A percentile compares a stretch with the other conserved stretches of the same genome.
phyloP scores from a whole-genome alignment of 495 filamentous ascomycete genomes.

The Bacidia gigantensis region DNA sequence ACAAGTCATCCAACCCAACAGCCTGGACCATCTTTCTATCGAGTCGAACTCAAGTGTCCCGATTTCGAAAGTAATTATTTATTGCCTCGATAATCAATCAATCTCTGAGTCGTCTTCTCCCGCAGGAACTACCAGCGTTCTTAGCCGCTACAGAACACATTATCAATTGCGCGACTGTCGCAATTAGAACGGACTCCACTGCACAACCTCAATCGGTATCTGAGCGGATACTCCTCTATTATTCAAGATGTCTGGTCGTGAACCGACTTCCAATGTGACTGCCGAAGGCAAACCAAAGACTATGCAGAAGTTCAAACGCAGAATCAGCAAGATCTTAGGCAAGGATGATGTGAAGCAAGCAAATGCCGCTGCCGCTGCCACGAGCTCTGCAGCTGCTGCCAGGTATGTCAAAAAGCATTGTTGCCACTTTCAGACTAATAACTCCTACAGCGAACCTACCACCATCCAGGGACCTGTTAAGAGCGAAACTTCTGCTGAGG shows the following conservation, averaged over 20 bases:
- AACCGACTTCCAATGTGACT: conserved; percentile 3
- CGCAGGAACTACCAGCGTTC: no score
- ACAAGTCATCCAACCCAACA: not conserved
- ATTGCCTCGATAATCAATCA: no score
- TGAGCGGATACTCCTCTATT: not conserved
- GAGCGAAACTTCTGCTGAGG: conserved; percentile 1
- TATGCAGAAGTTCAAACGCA: conserved; percentile 45
- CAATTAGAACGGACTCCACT: not conserved
- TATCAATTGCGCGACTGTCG: not conserved
- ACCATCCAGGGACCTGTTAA: not conserved
- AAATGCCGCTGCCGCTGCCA: conserved; percentile 19
- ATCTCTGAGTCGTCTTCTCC: no score
- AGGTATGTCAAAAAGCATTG: conserved; percentile 21
- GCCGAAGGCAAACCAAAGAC: conserved; percentile 44
- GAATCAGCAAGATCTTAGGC: conserved; percentile 50
- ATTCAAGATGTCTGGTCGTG: not conserved
- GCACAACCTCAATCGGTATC: not conserved
- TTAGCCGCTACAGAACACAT: no score
- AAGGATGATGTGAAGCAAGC: conserved; percentile 33
- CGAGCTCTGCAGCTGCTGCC: conserved; percentile 14
- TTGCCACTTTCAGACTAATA: not conserved
- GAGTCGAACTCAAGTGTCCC: no score
- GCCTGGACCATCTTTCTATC: not conserved
- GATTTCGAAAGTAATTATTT: no score
- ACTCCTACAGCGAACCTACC: conserved; percentile 7